These are phyloP conservation scores for Prosopis cineraria DNA, from an alignment of 306 rosid genomes.

Conservation along the genomic window DNA sequence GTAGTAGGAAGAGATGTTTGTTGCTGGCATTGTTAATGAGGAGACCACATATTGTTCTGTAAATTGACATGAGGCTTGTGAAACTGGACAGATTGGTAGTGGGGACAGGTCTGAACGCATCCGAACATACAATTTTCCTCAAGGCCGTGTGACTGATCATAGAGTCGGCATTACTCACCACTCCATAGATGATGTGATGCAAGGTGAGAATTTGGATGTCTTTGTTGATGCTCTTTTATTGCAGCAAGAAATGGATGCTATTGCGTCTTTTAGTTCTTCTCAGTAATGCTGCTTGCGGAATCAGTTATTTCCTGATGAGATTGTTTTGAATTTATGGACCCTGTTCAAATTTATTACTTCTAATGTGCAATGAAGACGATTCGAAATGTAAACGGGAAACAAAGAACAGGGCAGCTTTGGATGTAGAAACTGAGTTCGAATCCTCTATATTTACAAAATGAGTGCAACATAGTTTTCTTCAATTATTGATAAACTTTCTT, in stretches of 20 bases:
- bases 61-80: conserved; percentile 30
- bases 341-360: not conserved
- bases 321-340: not conserved
- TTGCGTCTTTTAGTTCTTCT: conserved; percentile 65
- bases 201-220: conserved; percentile 75
- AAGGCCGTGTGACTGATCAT: conserved; percentile 94
- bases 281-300: conserved; percentile 28
- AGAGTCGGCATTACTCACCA: conserved; percentile 84
- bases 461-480: too few relatives aligned
- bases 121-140: conserved; percentile 87
- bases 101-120: conserved; percentile 96
- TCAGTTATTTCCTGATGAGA: conserved; percentile 11
- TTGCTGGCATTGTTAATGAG: not conserved
- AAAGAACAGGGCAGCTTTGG: not conserved
- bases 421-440: not conserved
- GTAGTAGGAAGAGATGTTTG: conserved; percentile 49
- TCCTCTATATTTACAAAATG: not conserved
- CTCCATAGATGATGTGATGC: conserved; percentile 79
- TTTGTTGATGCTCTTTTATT: conserved; percentile 81
- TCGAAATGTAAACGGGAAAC: not conserved
- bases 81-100: conserved; percentile 71
- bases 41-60: conserved; percentile 8
- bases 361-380: not conserved
- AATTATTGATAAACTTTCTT: too few relatives aligned
- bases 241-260: conserved; percentile 88